Base-by-base conservation (phyloP, 306 rosid species). In the Gastrolobium villosum region DNA sequence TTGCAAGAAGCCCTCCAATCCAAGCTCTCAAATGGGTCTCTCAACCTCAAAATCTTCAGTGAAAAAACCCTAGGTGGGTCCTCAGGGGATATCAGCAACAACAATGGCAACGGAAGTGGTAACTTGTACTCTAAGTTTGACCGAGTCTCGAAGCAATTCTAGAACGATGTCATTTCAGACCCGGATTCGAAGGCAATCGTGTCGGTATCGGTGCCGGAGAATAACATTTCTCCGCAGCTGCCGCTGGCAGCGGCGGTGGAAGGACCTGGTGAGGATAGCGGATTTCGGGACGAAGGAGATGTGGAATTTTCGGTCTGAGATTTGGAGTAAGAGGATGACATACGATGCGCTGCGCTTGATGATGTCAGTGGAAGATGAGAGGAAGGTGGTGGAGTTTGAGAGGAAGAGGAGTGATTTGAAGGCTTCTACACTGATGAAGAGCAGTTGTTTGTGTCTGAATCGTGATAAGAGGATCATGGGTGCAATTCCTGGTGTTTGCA, bases 381-480 rank as follows among this genome's bases (percentile, higher is more conserved):
- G 74, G 36, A 75, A 72, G 31, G 40, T 65, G 6, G 92, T 79
- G 7, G 75, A 35, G 30, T 46, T 75, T 2, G 57, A 49, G 4
- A n/a, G n/a, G n/a, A n/a, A n/a, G n/a, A n/a, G n/a, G n/a, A n/a
- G n/a, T n/a, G n/a, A n/a, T n/a, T n/a, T n/a, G n/a, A n/a, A n/a
- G n/a, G n/a, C n/a, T n/a, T n/a, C n/a, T n/a, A n/a, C n/a, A n/a
- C n/a, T n/a, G 56, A 87, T 96, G 90, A 88, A 86, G n/a, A 91
- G 46, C 2, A 84, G 84, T 1, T 93, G 92, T 0, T 46, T 96
- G 74, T 96, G 99, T 97, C 87, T 96, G 44, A 91, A 96, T 69
- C 93, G 96, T 0, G 99, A 96, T 11, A 91, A 93, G 81, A 75
- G 99, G 31, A 93, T 96, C 13, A 96, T 96, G 44, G 99, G 99